These are phyloP conservation scores for Colletotrichum liriopes DNA, from an alignment of 2,329 filamentous ascomycete species.

Conservation along the genomic window DNA sequence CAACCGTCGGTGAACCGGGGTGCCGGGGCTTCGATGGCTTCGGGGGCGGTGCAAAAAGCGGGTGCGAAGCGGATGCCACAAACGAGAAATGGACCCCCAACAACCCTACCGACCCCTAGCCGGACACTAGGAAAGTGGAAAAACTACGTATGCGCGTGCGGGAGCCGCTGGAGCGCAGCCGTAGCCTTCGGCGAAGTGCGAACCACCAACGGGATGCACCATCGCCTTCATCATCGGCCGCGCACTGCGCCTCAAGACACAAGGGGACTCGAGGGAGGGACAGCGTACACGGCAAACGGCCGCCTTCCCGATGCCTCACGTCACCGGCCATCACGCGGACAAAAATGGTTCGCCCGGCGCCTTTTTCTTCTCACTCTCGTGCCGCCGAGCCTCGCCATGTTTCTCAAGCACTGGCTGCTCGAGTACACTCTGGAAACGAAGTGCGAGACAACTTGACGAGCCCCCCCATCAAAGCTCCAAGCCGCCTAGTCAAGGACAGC, in stretches of 20 bases:
- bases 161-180: conserved; percentile 12
- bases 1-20: conserved; percentile 31
- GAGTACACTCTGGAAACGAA: neutral
- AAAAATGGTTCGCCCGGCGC: conserved; percentile 37
- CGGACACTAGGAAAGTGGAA: conserved; percentile 29
- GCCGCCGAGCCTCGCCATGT: conserved; percentile 16
- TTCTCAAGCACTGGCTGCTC: conserved; percentile 17
- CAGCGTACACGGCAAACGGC: conserved; percentile 19
- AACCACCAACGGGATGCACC: conserved; percentile 32
- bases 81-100: neutral
- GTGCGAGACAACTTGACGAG: neutral
- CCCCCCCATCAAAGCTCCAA: neutral
- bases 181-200: conserved; percentile 14
- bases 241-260: conserved; percentile 36
- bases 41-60: conserved; percentile 21
- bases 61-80: neutral
- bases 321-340: conserved; percentile 27
- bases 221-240: conserved; percentile 26
- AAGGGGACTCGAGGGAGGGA: neutral
- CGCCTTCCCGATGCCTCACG: conserved; percentile 34
- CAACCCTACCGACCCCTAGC: neutral
- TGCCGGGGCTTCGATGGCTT: conserved; percentile 16
- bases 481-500: neutral
- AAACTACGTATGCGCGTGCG: conserved; percentile 15
- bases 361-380: neutral